These are phyloP conservation scores for Alternaria metachromatica DNA, from an alignment of 2,329 filamentous ascomycete species.

Conservation along the genomic window DNA sequence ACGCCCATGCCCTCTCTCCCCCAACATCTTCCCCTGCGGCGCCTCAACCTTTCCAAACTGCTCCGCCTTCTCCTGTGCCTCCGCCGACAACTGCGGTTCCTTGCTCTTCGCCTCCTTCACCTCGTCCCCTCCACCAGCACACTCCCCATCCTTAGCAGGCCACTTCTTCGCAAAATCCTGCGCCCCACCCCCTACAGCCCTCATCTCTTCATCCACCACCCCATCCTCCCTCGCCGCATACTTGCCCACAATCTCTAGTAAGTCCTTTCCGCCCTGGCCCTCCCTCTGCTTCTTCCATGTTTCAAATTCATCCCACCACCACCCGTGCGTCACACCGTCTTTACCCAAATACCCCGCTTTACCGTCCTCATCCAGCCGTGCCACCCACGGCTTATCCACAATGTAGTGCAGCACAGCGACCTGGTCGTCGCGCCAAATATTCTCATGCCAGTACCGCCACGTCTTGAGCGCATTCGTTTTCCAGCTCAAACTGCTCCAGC, in stretches of 20 bases:
- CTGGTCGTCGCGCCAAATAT: constrained; percentile 58
- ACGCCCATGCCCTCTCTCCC: constrained; percentile 39
- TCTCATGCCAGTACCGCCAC: constrained; percentile 60
- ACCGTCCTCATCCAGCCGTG: constrained; percentile 51
- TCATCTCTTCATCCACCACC: constrained; percentile 36
- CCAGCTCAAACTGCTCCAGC: constrained; percentile 57
- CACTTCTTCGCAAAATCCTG: constrained; percentile 44
- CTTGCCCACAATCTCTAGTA: constrained; percentile 25
- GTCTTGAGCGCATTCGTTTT: constrained; percentile 63
- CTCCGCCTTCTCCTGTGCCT: constrained; percentile 6
- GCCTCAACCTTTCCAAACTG: constrained; percentile 15
- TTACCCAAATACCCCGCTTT: constrained; percentile 57
- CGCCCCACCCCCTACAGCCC: constrained; percentile 37
- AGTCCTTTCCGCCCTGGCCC: constrained; percentile 21
- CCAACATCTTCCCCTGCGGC: constrained; percentile 26
- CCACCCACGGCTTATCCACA: constrained; percentile 63
- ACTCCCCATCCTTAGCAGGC: constrained; percentile 5
- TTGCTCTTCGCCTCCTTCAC: neutral
- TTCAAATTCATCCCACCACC: constrained; percentile 60
- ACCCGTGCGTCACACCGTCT: constrained; percentile 59
- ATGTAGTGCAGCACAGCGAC: constrained; percentile 61
- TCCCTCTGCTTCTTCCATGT: constrained; percentile 48
- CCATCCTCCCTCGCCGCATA: constrained; percentile 34
- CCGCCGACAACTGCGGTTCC: neutral
- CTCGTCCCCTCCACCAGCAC: neutral